Evolutionary conservation across 2,329 filamentous ascomycete species (phyloP).

Genomic region (Bipolaris gigantea): DNA sequence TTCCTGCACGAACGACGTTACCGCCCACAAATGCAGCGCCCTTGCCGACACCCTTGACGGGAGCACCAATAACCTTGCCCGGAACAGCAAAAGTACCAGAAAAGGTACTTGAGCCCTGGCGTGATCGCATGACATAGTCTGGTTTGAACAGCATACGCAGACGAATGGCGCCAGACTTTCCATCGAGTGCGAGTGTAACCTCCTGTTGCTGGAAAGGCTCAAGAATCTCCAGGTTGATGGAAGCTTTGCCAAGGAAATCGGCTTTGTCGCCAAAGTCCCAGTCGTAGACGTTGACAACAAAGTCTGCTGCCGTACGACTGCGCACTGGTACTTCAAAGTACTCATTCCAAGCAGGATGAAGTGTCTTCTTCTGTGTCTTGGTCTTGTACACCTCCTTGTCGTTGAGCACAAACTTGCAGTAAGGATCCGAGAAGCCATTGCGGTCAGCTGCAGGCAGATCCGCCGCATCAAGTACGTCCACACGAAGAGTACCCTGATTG

Average conservation of each 20-base stretch:
- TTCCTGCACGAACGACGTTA: conserved; percentile 84
- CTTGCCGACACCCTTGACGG: conserved; percentile 87
- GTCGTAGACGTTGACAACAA: conserved; percentile 83
- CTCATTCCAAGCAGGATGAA: conserved; percentile 94
- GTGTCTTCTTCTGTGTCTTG: conserved; percentile 93
- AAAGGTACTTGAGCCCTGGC: conserved; percentile 92
- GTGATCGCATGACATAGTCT: conserved; percentile 81
- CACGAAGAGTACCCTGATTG: conserved; percentile 93
- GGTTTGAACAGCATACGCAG: conserved; percentile 90
- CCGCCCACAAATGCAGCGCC: conserved; percentile 73
- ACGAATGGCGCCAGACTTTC: conserved; percentile 82
- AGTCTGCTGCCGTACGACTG: conserved; percentile 81
- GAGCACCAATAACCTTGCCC: conserved; percentile 88
- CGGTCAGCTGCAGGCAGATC: conserved; percentile 92
- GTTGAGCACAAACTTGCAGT: conserved; percentile 91
- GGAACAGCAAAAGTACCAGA: conserved; percentile 85
- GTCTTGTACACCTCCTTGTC: conserved; percentile 92
- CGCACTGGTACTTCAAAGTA: conserved; percentile 84
- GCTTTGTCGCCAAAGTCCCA: conserved; percentile 97
- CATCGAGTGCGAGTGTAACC: conserved; percentile 74
- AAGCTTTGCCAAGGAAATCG: conserved; percentile 79
- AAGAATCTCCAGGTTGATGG: conserved; percentile 74
- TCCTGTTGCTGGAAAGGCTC: conserved; percentile 85
- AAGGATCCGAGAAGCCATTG: conserved; percentile 96
- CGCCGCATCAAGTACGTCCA: conserved; percentile 85